phyloP scores from a whole-genome alignment of 371 early-diverging fungal genomes.

The Haplosporangium sp. region DNA sequence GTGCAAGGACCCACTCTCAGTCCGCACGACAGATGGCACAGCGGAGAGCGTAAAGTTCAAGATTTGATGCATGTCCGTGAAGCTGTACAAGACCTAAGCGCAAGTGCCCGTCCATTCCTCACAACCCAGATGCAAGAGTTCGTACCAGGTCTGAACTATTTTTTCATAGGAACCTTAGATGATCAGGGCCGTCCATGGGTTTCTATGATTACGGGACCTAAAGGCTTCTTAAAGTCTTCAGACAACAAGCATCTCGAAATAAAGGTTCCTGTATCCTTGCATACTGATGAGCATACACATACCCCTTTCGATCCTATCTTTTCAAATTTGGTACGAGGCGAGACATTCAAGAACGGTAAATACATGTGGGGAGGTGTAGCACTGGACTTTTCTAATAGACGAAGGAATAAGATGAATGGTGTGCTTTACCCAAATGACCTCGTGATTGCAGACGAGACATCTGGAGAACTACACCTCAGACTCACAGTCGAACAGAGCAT shows the following conservation, averaged over 20 bases:
- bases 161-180: slow-evolving; percentile 45
- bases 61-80: slow-evolving; percentile 40
- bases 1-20: neutral
- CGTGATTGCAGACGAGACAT: slow-evolving; percentile 7
- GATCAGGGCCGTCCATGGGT: slow-evolving; percentile 45
- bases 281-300: neutral
- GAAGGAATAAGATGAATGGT: slow-evolving; percentile 52
- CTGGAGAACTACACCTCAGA: slow-evolving; percentile 35
- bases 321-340: slow-evolving; percentile 28
- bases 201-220: slow-evolving; percentile 31
- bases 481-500: slow-evolving; percentile 47
- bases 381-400: slow-evolving; percentile 43
- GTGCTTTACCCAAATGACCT: slow-evolving; percentile 24
- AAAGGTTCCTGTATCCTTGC: neutral
- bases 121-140: slow-evolving; percentile 42
- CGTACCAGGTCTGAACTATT: slow-evolving; percentile 33
- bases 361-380: slow-evolving; percentile 37
- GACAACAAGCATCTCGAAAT: slow-evolving; percentile 30
- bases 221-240: slow-evolving; percentile 33
- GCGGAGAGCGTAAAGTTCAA: slow-evolving; percentile 40
- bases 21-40: slow-evolving; percentile 43
- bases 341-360: slow-evolving; percentile 18
- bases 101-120: slow-evolving; percentile 29
- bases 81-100: slow-evolving; percentile 22
- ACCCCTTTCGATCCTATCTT: slow-evolving; percentile 23